These are phyloP conservation scores for Hypomyces rosellus DNA, from an alignment of 2,329 filamentous ascomycete species.

Conservation along the genomic window DNA sequence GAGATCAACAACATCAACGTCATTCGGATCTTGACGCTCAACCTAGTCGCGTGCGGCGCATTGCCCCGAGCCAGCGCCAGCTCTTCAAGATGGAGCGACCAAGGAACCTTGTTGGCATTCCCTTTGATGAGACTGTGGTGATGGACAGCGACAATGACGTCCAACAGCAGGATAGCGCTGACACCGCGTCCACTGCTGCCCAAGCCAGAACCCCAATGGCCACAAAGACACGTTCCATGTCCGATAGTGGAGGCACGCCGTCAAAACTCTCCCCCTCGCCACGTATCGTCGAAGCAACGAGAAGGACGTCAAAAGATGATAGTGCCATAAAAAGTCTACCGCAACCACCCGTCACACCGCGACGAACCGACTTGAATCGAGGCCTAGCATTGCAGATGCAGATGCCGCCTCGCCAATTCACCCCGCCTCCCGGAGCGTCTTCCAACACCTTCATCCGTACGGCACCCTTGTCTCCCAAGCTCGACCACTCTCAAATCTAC, in stretches of 20 bases:
- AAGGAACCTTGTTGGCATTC: conserved; percentile 1
- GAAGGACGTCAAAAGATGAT: conserved; percentile 60
- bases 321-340: conserved; percentile 42
- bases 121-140: conserved; percentile 6
- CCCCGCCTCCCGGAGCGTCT: conserved; percentile 29
- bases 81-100: conserved; percentile 6
- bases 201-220: conserved; percentile 34
- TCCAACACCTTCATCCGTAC: conserved; percentile 42
- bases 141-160: conserved; percentile 7
- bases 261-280: conserved; percentile 53
- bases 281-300: conserved; percentile 46
- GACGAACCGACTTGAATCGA: conserved; percentile 58
- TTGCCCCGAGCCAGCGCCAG: too few species aligned
- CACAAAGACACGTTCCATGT: conserved; percentile 56
- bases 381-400: conserved; percentile 53
- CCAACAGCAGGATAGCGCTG: not conserved
- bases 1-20: not conserved
- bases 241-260: conserved; percentile 54
- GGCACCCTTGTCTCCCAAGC: conserved; percentile 74
- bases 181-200: conserved; percentile 6
- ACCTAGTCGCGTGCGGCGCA: too few species aligned
- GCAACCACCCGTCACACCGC: conserved; percentile 61
- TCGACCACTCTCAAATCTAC: conserved; percentile 79
- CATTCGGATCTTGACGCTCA: too few species aligned
- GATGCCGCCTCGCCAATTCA: conserved; percentile 29